phyloP scores from a whole-genome alignment of 441 rosid species.

The Flueggea neowawraea region DNA sequence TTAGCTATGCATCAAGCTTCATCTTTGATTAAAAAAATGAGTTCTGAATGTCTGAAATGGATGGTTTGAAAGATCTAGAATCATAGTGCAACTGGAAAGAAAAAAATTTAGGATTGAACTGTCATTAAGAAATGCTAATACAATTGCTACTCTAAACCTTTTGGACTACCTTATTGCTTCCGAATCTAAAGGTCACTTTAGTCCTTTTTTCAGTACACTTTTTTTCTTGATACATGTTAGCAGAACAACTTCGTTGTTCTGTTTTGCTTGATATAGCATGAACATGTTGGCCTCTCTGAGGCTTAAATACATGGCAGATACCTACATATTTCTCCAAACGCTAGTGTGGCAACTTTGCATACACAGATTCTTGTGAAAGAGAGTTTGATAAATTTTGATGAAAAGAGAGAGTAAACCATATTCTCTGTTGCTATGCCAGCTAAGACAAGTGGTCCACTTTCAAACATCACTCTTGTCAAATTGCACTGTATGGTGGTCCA shows the following conservation, averaged over 20 bases:
- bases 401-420: constrained; percentile 6
- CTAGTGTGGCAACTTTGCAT: too few species aligned
- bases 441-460: constrained; percentile 29
- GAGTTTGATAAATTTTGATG: background rate
- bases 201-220: constrained; percentile 24
- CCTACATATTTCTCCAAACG: constrained; percentile 27
- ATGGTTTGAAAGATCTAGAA: background rate
- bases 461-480: constrained; percentile 18
- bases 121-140: background rate
- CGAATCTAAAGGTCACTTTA: background rate
- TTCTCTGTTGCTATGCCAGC: constrained; percentile 29
- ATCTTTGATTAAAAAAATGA: background rate
- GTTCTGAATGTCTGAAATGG: background rate
- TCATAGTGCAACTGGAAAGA: background rate
- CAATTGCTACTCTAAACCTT: background rate
- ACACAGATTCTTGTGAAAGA: background rate
- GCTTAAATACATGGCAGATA: constrained; percentile 25
- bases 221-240: constrained; percentile 27
- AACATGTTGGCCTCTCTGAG: constrained; percentile 25
- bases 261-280: constrained; percentile 33
- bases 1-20: background rate
- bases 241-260: constrained; percentile 25
- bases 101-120: background rate
- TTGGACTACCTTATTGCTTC: background rate
- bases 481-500: constrained; percentile 18